phyloP scores from a whole-genome alignment of 2,329 filamentous ascomycete species.

The Myriosclerotinia duriaeana region DNA sequence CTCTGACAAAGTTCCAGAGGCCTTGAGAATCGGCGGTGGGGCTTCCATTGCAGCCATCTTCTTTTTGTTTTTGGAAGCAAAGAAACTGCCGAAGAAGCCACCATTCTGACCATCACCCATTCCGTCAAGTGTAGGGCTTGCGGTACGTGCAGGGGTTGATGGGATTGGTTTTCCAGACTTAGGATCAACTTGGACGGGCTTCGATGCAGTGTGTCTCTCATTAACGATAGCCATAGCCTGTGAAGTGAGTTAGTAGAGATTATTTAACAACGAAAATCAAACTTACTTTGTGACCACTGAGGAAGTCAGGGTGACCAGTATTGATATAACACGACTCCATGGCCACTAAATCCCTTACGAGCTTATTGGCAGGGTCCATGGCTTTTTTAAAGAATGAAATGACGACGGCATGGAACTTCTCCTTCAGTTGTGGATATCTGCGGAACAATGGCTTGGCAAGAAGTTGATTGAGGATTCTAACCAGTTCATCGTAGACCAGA shows the following conservation, averaged over 20 bases:
- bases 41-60: slow-evolving; percentile 99
- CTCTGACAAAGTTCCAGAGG: slow-evolving; percentile 88
- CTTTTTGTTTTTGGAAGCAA: slow-evolving; percentile 99
- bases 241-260: slow-evolving; percentile 33
- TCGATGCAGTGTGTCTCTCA: slow-evolving; percentile 76
- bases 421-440: slow-evolving; percentile 89
- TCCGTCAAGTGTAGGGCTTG: slow-evolving; percentile 67
- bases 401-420: slow-evolving; percentile 92
- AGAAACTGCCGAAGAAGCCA: slow-evolving; percentile 98
- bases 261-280: slow-evolving; percentile 3
- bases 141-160: slow-evolving; percentile 67
- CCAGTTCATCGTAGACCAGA: slow-evolving; percentile 93
- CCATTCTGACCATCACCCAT: slow-evolving; percentile 57
- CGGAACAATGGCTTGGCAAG: slow-evolving; percentile 87
- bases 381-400: slow-evolving; percentile 96
- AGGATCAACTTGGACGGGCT: slow-evolving; percentile 93
- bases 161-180: slow-evolving; percentile 96
- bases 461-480: slow-evolving; percentile 89
- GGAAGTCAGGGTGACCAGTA: slow-evolving; percentile 95
- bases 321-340: slow-evolving; percentile 99
- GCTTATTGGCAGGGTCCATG: slow-evolving; percentile 97
- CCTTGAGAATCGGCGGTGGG: slow-evolving; percentile 88
- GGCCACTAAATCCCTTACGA: slow-evolving; percentile 84
- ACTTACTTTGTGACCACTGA: slow-evolving; percentile 82
- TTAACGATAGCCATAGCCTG: slow-evolving; percentile 97